Evolutionary conservation across 805 yeast species (phyloP).

Genomic region (Nakazawaea molendinolei): DNA sequence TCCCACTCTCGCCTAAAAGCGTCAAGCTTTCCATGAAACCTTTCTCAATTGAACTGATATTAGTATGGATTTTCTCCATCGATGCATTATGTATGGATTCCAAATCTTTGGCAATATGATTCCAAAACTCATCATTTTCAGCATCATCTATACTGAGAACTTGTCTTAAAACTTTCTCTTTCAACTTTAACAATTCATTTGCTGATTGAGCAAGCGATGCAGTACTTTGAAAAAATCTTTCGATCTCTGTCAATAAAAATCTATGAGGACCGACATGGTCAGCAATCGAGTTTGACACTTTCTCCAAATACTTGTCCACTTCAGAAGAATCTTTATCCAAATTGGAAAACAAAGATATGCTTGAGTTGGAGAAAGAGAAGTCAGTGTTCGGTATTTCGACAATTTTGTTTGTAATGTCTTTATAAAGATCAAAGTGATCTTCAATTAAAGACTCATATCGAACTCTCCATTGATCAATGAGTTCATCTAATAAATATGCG

Average conservation of each 20-base stretch:
- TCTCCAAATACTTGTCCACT: constrained; percentile 14
- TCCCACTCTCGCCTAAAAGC: neutral
- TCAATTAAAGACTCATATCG: constrained; percentile 14
- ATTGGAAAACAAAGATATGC: neutral
- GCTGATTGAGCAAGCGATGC: constrained; percentile 15
- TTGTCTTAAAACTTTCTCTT: constrained; percentile 20
- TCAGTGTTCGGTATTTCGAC: constrained; percentile 5
- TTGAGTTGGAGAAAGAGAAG: neutral
- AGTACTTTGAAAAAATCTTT: constrained; percentile 15
- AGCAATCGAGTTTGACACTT: constrained; percentile 5
- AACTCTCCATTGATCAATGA: constrained; percentile 17
- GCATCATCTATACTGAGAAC: constrained; percentile 28
- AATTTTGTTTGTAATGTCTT: constrained; percentile 16
- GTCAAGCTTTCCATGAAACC: constrained; percentile 1
- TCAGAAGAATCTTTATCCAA: constrained; percentile 15
- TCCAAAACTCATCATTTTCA: constrained; percentile 28
- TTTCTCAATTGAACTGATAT: neutral
- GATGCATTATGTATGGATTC: neutral
- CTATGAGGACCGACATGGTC: constrained; percentile 14
- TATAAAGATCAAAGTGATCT: constrained; percentile 15
- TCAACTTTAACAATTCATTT: constrained; percentile 16
- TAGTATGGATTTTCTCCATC: neutral
- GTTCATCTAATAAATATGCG: constrained; percentile 9
- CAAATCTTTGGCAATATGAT: neutral
- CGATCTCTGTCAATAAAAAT: constrained; percentile 15